phyloP scores from a whole-genome alignment of 2,329 filamentous ascomycete genomes.

The Fonsecaea erecta region DNA sequence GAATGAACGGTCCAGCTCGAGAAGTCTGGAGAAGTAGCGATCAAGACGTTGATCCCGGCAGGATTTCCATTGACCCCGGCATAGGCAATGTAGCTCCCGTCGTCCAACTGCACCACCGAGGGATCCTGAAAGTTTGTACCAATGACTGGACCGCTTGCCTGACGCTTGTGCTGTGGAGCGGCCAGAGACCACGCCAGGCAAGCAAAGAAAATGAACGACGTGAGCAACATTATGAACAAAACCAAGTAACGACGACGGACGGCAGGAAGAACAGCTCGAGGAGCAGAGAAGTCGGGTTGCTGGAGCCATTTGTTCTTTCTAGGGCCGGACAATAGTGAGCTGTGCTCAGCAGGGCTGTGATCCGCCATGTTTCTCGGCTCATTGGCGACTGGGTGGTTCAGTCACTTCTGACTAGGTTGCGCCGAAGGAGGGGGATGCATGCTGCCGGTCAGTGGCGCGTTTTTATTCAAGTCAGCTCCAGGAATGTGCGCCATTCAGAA shows the following conservation, averaged over 20 bases:
- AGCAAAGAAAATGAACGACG: constrained; percentile 25
- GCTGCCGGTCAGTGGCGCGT: constrained; percentile 9
- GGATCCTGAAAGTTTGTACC: constrained; percentile 61
- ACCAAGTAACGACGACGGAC: constrained; percentile 14
- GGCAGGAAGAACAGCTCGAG: constrained; percentile 1
- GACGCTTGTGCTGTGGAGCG: constrained; percentile 22
- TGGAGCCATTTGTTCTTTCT: constrained; percentile 23
- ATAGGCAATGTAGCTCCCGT: constrained; percentile 60
- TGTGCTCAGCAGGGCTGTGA: constrained; percentile 4
- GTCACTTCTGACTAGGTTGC: constrained; percentile 3
- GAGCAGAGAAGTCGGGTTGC: constrained; percentile 13
- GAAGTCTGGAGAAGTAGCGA: constrained; percentile 57
- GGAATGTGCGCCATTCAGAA: constrained; percentile 24
- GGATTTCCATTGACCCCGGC: constrained; percentile 42
- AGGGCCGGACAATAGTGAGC: constrained; percentile 18
- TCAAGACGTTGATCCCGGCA: constrained; percentile 57
- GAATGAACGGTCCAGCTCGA: constrained; percentile 54
- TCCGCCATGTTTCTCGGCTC: constrained; percentile 10
- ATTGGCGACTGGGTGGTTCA: neutral
- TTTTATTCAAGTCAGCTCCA: constrained; percentile 7
- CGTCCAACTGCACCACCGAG: constrained; percentile 53
- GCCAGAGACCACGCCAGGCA: constrained; percentile 20
- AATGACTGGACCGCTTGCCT: constrained; percentile 33
- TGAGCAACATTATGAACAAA: constrained; percentile 21
- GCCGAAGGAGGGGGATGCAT: neutral